Percentiles rank a stretch among this genome's conserved stretches.
Conservation (phyloP, 2,329 filamentous ascomycete genomes). For the Colletotrichum limetticola region DNA sequence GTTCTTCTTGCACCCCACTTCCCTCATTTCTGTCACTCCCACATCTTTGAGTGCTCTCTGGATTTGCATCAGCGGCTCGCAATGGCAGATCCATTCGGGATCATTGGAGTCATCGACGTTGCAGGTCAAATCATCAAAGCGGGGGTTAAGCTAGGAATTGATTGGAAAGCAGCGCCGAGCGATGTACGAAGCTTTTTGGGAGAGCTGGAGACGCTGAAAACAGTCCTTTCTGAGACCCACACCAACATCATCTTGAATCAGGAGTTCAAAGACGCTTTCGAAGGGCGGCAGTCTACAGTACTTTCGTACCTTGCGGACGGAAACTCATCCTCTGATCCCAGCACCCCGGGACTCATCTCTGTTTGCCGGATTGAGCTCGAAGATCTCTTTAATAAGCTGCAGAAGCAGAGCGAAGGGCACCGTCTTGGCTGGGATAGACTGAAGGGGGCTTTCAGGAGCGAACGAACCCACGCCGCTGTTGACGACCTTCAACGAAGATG, state of each 20-base stretch:
- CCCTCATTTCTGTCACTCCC: neutral
- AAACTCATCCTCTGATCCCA: neutral
- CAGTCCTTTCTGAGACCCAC: slow-evolving; percentile 25
- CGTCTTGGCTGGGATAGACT: slow-evolving; percentile 35
- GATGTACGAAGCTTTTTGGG: slow-evolving; percentile 24
- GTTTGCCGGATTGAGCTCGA: slow-evolving; percentile 7
- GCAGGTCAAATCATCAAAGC: slow-evolving; percentile 16
- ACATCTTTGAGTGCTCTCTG: neutral
- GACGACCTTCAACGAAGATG: slow-evolving; percentile 36
- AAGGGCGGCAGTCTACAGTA: slow-evolving; percentile 35
- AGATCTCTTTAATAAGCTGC: neutral
- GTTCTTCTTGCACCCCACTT: neutral
- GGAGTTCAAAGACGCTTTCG: slow-evolving; percentile 38
- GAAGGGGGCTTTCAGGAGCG: slow-evolving; percentile 22
- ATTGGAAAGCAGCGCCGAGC: slow-evolving; percentile 34
- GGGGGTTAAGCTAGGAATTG: slow-evolving; percentile 3
- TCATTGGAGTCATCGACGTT: slow-evolving; percentile 32
- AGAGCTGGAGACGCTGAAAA: slow-evolving; percentile 28
- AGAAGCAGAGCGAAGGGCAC: slow-evolving; percentile 11
- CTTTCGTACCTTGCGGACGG: slow-evolving; percentile 18
- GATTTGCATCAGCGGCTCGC: neutral
- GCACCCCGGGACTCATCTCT: neutral
- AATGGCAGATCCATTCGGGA: slow-evolving; percentile 22
- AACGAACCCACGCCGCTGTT: slow-evolving; percentile 32
- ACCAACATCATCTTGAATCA: slow-evolving; percentile 32